These are phyloP conservation scores for Mucor plumbeus DNA, from an alignment of 371 early-diverging fungal species.

Conservation along the genomic window DNA sequence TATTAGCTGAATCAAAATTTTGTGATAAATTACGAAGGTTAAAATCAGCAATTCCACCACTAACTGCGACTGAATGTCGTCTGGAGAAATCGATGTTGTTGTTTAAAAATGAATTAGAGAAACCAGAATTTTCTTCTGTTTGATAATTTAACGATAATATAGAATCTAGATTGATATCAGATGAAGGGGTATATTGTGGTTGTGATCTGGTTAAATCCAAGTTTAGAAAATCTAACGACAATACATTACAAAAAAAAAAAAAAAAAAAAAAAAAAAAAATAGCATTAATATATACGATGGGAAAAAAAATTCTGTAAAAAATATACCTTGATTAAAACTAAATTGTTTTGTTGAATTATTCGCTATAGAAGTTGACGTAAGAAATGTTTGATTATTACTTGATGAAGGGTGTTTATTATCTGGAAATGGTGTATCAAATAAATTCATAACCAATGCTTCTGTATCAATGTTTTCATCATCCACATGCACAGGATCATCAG, in stretches of 20 bases:
- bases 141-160: conserved; percentile 6
- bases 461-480: conserved; percentile 21
- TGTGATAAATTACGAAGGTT: conserved; percentile 10
- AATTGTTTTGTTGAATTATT: conserved; percentile 13
- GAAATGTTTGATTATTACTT: neutral
- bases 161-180: conserved; percentile 9
- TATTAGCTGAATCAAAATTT: neutral
- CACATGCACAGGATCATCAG: conserved; percentile 21
- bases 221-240: conserved; percentile 9
- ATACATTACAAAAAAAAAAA: too few species aligned
- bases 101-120: neutral
- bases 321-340: conserved; percentile 23
- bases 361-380: conserved; percentile 3
- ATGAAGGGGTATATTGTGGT: conserved; percentile 25
- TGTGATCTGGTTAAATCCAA: conserved; percentile 15
- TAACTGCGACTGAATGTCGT: conserved; percentile 27
- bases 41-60: conserved; percentile 19
- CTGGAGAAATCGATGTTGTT: conserved; percentile 11
- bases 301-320: conserved; percentile 2
- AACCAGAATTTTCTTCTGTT: neutral
- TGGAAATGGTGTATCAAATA: conserved; percentile 15
- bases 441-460: conserved; percentile 22
- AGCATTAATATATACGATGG: conserved; percentile 6
- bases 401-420: conserved; percentile 8
- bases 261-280: too few species aligned